Evolutionary conservation across 352 stramenopile genomes (phyloP).

Genomic region (Thalassiosira oceanica): DNA sequence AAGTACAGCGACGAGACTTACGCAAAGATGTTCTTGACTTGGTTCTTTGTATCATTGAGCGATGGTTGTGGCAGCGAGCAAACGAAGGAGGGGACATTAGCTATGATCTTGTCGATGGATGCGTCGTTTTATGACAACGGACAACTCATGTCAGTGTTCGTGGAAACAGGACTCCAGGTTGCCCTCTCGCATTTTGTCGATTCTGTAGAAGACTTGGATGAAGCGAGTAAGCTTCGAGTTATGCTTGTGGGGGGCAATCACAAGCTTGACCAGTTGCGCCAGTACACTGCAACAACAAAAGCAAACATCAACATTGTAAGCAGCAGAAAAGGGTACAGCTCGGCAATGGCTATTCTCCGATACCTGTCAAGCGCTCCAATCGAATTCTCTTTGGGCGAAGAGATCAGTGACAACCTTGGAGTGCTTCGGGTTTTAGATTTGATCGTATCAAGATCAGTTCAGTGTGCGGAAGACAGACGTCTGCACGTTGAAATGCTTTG

Average conservation of each 20-base stretch:
- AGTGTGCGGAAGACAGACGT: no score
- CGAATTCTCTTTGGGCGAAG: constrained; percentile 11
- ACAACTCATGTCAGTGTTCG: constrained; percentile 28
- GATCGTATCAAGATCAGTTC: constrained; percentile 16
- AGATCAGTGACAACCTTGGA: constrained; percentile 28
- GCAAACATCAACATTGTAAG: no score
- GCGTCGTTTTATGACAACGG: constrained; percentile 40
- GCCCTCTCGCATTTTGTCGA: no score
- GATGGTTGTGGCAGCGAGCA: not conserved
- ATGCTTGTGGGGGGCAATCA: no score
- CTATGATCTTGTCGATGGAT: constrained; percentile 37
- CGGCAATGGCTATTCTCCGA: no score
- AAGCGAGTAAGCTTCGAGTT: no score
- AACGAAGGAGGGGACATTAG: constrained; percentile 14
- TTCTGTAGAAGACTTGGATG: no score
- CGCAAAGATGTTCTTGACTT: constrained; percentile 43
- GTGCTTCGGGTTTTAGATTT: constrained; percentile 31
- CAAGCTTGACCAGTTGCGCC: no score
- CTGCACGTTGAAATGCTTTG: no score
- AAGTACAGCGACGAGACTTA: constrained; percentile 37
- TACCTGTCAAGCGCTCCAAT: constrained; percentile 41
- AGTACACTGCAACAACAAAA: no score
- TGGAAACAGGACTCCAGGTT: constrained; percentile 31
- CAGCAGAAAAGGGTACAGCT: no score
- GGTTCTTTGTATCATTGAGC: constrained; percentile 32